Base-by-base conservation (phyloP, 768 basidiomycete genomes). In the Vishniacozyma victoriae region DNA sequence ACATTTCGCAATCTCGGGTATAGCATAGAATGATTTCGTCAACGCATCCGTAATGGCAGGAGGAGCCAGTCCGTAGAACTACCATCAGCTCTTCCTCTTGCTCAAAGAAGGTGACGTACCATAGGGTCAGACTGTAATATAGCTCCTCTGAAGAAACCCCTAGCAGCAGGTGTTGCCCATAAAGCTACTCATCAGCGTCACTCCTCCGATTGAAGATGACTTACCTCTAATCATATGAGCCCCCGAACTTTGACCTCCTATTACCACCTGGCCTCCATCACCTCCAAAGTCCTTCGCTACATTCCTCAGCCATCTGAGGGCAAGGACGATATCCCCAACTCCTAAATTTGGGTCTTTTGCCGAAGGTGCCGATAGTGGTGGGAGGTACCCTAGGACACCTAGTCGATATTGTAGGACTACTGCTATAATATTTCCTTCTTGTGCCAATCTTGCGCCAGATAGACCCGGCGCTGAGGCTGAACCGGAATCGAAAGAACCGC, bases 121-220 rank as follows among this genome's bases (percentile, higher is more conserved):
- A 91, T 86, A 2, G 89, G 85, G 62, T 91, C 90, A 0, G 87
- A 89, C 45, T 92, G 87, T 16, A 91, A 64, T 48, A 89, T 87
- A 0, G 82, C 86, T 43, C 79, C 83, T 48, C 78, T 75, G 76
- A 92, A 92, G 41, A 89, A 75, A 1, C 79, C 75, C 18, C 79
- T 76, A 0, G 83, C 87, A 2, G 82, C 80, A 2, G 88, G 85
- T 2, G 76, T 75, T 12, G 82, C 85, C 33, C 91, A 77, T 40
- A 92, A 74, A 1, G 86, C 81, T 72, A 35, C 3, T 22, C 16
- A 37, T 16, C 31, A n/a, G n/a, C 9, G 29, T n/a, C 29, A 33
- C 29, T 9, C 29, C 9, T 33, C 29, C 29, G n/a, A 9, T n/a
- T 33, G 29, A 9, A 33, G 9, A 13, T 31, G 5, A 52, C 68